A percentile compares a stretch with the other conserved stretches of the same genome.
These are phyloP conservation scores for Plasmopara viticola DNA, from an alignment of 352 stramenopile genomes.

Conservation along the genomic window DNA sequence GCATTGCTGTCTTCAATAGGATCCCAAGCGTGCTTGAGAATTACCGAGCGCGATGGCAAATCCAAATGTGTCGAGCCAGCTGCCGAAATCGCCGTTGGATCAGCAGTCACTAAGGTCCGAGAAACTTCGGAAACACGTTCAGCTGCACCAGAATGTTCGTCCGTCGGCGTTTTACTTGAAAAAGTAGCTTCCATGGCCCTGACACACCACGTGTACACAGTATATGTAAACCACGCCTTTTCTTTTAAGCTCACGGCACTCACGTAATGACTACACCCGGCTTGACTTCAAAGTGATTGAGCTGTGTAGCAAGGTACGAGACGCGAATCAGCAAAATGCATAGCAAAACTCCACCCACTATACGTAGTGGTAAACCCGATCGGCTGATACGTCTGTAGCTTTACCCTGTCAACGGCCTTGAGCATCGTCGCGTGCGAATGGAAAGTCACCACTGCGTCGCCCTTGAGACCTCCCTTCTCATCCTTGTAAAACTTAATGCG, in stretches of 20 bases:
- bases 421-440: constrained; percentile 51
- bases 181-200: constrained; percentile 51
- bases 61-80: constrained; percentile 18
- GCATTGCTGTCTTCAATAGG: constrained; percentile 38
- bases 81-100: background rate
- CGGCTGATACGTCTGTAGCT: constrained; percentile 3
- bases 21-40: constrained; percentile 63
- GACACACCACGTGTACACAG: background rate
- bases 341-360: constrained; percentile 1
- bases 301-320: constrained; percentile 33
- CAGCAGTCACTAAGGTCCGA: background rate
- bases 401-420: constrained; percentile 72
- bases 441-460: constrained; percentile 84
- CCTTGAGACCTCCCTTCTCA: constrained; percentile 68
- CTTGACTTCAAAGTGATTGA: constrained; percentile 82
- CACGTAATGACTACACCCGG: constrained; percentile 80
- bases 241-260: background rate
- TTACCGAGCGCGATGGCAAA: constrained; percentile 52
- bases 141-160: background rate
- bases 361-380: background rate
- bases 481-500: constrained; percentile 86
- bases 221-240: background rate
- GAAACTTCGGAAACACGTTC: background rate
- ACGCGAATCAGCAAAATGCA: constrained; percentile 21
- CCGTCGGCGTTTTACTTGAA: constrained; percentile 20